Evolutionary conservation across 1,284 basidiomycete genomes (phyloP).

Genomic region (Cystobasidiaceae sp.): DNA sequence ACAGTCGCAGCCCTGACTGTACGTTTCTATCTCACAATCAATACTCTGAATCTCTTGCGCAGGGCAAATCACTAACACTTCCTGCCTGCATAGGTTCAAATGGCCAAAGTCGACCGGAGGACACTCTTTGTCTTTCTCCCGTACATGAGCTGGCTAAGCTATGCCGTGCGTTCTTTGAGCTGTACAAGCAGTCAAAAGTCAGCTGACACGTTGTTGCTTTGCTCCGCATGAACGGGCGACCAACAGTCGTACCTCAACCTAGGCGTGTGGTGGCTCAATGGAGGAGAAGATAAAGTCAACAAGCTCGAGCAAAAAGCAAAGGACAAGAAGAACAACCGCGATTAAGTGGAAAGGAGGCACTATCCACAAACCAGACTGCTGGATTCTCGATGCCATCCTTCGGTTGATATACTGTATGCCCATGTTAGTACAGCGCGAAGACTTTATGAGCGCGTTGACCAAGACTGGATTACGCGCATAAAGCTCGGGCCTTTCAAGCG

Average conservation of each 20-base stretch:
- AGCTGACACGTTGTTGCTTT: neutral
- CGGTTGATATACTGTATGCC: too few relatives aligned
- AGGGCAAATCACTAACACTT: neutral
- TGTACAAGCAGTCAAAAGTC: neutral
- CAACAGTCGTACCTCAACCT: conserved; percentile 18
- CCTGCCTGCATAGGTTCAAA: conserved; percentile 41
- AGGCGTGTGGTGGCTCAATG: conserved; percentile 26
- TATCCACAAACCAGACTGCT: neutral
- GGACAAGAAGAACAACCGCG: neutral
- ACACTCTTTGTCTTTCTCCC: conserved; percentile 32
- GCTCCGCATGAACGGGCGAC: neutral
- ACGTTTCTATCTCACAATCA: conserved; percentile 38
- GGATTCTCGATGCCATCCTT: too few relatives aligned
- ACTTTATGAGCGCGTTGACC: neutral
- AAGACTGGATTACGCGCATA: neutral
- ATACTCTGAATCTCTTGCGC: conserved; percentile 35
- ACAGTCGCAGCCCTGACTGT: conserved; percentile 63
- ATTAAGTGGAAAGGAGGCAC: neutral
- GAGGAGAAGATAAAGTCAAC: conserved; percentile 17
- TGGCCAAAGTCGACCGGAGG: conserved; percentile 37
- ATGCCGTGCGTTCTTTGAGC: conserved; percentile 46
- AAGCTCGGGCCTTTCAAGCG: neutral
- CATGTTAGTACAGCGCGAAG: neutral
- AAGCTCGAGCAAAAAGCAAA: conserved; percentile 5
- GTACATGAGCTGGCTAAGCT: conserved; percentile 56